Evolutionary conservation across 2,329 filamentous ascomycete genomes (phyloP), one percentile per base, ranked within the genome.

Genomic region (Sarocladiaceae sp.): DNA sequence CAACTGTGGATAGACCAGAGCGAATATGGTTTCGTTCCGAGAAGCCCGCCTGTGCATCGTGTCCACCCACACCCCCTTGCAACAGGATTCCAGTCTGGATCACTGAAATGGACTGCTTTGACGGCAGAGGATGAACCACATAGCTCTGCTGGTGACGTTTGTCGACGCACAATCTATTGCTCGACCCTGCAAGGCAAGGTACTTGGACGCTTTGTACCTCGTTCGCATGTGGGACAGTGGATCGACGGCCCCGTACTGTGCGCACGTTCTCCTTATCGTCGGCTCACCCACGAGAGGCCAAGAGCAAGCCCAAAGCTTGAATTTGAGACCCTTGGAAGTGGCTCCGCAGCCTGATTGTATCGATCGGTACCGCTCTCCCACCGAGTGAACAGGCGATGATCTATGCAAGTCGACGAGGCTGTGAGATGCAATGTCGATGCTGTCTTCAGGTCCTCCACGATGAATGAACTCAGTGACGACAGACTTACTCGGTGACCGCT

Each of bases 21-120:
- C 44, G 44, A 48, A 48, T 48, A 48, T 48, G 44, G 44, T 48
- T 48, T 48, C 44, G 44, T 33, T 33, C 44, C 44, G 26, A 48
- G 17, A 33, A 48, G 40, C 23, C 40, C 25, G 26, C 20, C 40
- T 33, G 44, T 48, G 17, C 37, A 42, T 42, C 23, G 26, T 48
- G 25, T 33, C 44, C 25, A 31, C 26, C 44, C 44, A 48, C 44
- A 48, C 40, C 44, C 44, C 44, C 44, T 33, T 48, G n/a, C 25
- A 28, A 29, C 44, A 31, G 44, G 44, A 48, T 48, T 33, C 44
- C 44, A 31, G 26, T 20, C 44, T 48, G 40, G 40, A 46, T n/a
- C 23, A 29, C 40, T 11, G 25, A 18, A 40, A 28, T 46, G 23
- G 40, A 12, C 20, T 46, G 40, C 40, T 42, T 8, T 15, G 29